Evolutionary conservation across 768 basidiomycete genomes (phyloP).

Genomic region (Hericium coralloides): DNA sequence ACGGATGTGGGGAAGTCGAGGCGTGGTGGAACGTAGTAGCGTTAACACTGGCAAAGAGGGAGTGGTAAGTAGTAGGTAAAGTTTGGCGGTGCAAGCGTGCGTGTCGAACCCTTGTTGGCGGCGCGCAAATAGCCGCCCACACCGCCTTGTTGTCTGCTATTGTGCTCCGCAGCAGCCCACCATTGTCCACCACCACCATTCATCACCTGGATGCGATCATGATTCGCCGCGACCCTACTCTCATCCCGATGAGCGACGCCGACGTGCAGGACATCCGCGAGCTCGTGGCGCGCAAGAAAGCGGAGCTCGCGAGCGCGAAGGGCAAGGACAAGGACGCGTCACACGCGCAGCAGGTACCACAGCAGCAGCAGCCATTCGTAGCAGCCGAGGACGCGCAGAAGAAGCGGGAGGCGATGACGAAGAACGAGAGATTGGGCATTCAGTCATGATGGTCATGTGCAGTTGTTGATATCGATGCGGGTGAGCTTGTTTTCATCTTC

Average conservation of each 20-base stretch:
- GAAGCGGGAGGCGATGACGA: slow-evolving; percentile 26
- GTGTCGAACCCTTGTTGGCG: background rate
- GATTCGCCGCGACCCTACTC: slow-evolving; percentile 72
- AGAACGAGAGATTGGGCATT: slow-evolving; percentile 26
- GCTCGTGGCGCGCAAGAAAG: slow-evolving; percentile 31
- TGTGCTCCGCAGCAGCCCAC: slow-evolving; percentile 10
- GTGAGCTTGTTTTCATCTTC: background rate
- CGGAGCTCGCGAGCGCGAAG: slow-evolving; percentile 9
- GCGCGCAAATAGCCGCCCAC: background rate
- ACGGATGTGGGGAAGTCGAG: background rate
- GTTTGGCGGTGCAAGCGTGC: background rate
- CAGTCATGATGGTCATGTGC: background rate
- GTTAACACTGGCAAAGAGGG: background rate
- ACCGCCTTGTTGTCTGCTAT: slow-evolving; percentile 6
- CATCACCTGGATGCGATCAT: slow-evolving; percentile 23
- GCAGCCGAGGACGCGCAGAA: slow-evolving; percentile 26
- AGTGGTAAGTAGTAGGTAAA: background rate
- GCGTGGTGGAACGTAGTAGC: slow-evolving; percentile 2
- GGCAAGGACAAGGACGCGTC: slow-evolving; percentile 4
- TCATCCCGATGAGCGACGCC: slow-evolving; percentile 65
- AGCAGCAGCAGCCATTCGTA: slow-evolving; percentile 11
- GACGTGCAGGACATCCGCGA: slow-evolving; percentile 77
- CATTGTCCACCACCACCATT: background rate
- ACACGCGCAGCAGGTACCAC: background rate
- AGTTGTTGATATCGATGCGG: background rate